Conservation (phyloP, 2,329 filamentous ascomycete species). For the Fusarium cyanostomum region DNA sequence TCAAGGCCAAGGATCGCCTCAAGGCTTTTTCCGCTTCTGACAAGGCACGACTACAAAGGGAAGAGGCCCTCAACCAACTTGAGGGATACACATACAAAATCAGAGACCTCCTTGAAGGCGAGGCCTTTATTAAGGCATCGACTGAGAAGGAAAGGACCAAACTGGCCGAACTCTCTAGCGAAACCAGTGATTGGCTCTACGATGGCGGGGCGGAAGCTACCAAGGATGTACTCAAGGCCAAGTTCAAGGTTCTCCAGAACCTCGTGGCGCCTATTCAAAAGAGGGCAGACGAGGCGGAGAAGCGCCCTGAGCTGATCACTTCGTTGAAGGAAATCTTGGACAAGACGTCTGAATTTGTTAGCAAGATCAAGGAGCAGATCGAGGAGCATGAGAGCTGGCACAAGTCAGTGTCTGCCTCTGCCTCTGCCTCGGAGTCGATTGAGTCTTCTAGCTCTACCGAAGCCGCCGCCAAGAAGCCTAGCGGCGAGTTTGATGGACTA, state of each 20-base stretch:
- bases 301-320: constrained; percentile 76
- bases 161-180: constrained; percentile 74
- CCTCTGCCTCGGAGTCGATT: constrained; percentile 54
- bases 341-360: constrained; percentile 75
- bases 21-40: constrained; percentile 89
- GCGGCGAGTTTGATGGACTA: constrained; percentile 74
- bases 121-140: constrained; percentile 76
- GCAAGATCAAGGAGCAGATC: constrained; percentile 76
- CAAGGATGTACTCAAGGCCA: constrained; percentile 77
- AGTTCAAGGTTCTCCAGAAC: constrained; percentile 78
- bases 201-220: constrained; percentile 81
- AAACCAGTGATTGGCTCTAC: constrained; percentile 89
- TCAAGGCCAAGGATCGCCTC: constrained; percentile 73
- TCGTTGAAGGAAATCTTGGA: constrained; percentile 75
- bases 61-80: constrained; percentile 91
- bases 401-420: constrained; percentile 63
- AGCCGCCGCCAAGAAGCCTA: constrained; percentile 58
- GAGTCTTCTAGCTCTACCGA: constrained; percentile 54
- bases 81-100: constrained; percentile 92
- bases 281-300: constrained; percentile 75
- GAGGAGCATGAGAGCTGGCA: constrained; percentile 71
- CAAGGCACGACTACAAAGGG: constrained; percentile 75
- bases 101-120: constrained; percentile 82
- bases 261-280: constrained; percentile 81
- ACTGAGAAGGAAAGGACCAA: constrained; percentile 72